Evolutionary conservation across 495 filamentous ascomycete genomes (phyloP), one percentile per base, ranked within the genome.

Genomic region (Podospora bellae-mahoneyi): DNA sequence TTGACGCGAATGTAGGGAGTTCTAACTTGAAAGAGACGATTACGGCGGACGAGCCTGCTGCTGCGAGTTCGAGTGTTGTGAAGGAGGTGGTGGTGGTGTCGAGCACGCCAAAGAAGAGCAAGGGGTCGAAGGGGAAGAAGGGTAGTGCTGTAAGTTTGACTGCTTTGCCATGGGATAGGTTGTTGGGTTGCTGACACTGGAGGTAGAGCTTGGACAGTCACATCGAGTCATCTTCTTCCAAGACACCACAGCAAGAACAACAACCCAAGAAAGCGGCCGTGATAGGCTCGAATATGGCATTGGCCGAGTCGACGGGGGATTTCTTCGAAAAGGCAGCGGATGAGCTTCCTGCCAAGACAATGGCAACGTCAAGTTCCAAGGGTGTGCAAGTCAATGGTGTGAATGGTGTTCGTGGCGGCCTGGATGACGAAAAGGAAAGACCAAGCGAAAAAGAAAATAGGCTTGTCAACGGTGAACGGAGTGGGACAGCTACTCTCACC

Each of bases 1-100:
- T 72, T 69, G 72, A 71, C 70, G 39, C 26, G 26, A 71, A 71
- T 66, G 68, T 66, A 72, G 70, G 48, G 57, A 19, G 62, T 23
- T 20, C 18, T 6, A 16, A 13, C 2, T 13, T 13, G 39, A 16
- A 48, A 13, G 39, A 2, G 7, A 48, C 39, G 39, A 48, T 10
- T 48, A 32, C 30, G 4, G n/a, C 34, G 39, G 39, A 5, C 13
- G 39, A 48, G 39, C 6, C 1, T 48, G 39, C 39, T 48, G 39
- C 30, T 7, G 4, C 30, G 30, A 7, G 30, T 32, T 48, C 39
- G 39, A 48, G 39, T 48, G 39, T 48, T 48, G 39, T 48, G 39
- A 48, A 13, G 2, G 39, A 48, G 39, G 39, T 10, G 39, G 39
- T 16, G 3, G 39, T 10, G 39, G 39, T n/a, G 39, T 23, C 54